Base-by-base conservation (phyloP, 805 yeast genomes). In the Starmerella scarabaei region DNA sequence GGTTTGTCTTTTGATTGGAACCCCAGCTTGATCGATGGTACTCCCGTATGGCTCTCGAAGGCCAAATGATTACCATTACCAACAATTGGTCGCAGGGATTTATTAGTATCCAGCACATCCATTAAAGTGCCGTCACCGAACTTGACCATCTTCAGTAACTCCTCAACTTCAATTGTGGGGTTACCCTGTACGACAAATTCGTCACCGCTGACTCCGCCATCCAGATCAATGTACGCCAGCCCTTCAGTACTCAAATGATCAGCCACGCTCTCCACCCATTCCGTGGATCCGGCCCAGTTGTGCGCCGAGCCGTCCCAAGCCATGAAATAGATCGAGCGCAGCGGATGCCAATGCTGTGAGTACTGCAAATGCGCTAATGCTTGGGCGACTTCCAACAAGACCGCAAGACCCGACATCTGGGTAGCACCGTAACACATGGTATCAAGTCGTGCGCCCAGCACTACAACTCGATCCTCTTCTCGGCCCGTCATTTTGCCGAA, bases 371-470 rank as follows among this genome's bases (percentile, higher is more conserved):
- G 66, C 17, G 82, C 73, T 39, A 85, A 72, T 0, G 80, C 57
- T 41, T 79, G 72, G 8, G 81, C 73, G 42, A 86, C 59, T 47
- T 86, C 88, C 18, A 86, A 58, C 40, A 86, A 53, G 1, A 79
- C 63, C 0, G 78, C 74, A 1, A 91, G 76, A 1, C 94, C 93
- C 3, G 93, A 75, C 48, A 73, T 72, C 26, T 72, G 67, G 3
- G 71, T 60, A 0, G 93, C 76, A n/a, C 95, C 96, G 49, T 63
- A 69, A 45, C 84, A 73, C 19, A 75, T 63, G 0, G 93, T 65
- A 54, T 85, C 95, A 49, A 95, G 65, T 4, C 80, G 71, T 0
- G 95, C 85, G 1, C 93, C 94, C 41, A 88, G 72, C 2, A 86
- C 65, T 4, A 88, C 61, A 0, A 82, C 83, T 15, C 43, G 35